phyloP scores from a whole-genome alignment of 202 grass and related monocot genomes.

The Schoenoplectus tabernaemontani region DNA sequence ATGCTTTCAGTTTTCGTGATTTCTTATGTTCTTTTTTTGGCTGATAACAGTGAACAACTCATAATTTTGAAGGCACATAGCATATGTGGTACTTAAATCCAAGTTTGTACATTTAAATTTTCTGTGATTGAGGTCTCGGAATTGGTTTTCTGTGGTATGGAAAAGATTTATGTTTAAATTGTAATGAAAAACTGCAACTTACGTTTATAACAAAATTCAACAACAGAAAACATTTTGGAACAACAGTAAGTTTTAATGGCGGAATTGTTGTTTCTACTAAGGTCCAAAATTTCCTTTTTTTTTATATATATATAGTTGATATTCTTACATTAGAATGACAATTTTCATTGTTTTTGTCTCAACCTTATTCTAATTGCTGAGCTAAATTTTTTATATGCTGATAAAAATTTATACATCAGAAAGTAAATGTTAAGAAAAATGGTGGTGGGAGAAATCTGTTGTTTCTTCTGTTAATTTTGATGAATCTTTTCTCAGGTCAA shows the following conservation, averaged over 20 bases:
- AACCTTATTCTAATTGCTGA: not conserved
- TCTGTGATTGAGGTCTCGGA: not conserved
- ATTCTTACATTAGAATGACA: no score
- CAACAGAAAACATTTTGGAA: not conserved
- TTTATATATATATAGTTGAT: no score
- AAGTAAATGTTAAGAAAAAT: not conserved
- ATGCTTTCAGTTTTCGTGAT: no score
- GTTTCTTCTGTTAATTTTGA: conserved; percentile 16
- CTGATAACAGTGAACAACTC: not conserved
- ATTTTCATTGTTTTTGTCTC: no score
- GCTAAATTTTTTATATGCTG: not conserved
- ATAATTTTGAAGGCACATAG: not conserved
- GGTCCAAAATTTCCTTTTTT: no score
- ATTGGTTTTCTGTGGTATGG: not conserved
- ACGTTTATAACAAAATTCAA: not conserved
- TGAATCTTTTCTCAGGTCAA: conserved; percentile 42
- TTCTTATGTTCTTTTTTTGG: not conserved
- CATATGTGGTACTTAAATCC: not conserved
- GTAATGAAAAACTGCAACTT: not conserved
- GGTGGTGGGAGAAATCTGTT: not conserved
- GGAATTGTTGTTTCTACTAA: no score
- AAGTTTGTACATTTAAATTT: not conserved
- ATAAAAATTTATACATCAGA: not conserved
- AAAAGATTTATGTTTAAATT: not conserved
- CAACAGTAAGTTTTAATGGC: not conserved